phyloP scores from a whole-genome alignment of 768 basidiomycete species.

The Cystobasidium ongulense region DNA sequence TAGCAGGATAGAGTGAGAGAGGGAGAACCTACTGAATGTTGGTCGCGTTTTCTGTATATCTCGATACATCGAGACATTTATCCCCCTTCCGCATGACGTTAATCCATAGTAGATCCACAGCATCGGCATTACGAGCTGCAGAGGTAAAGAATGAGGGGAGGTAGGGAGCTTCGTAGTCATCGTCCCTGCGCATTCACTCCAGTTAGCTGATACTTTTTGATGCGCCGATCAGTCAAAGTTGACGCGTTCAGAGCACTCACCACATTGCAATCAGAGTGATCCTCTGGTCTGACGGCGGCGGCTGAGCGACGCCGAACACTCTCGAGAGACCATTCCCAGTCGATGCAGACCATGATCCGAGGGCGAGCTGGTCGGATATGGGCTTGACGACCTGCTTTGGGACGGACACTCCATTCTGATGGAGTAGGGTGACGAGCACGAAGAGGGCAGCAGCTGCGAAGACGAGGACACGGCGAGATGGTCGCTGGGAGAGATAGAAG shows the following conservation, averaged over 20 bases:
- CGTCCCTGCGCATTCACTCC: slow-evolving; percentile 1
- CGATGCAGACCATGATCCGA: neutral
- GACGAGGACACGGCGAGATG: neutral
- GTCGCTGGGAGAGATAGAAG: neutral
- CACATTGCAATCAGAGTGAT: slow-evolving; percentile 20
- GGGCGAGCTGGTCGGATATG: neutral
- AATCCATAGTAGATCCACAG: slow-evolving; percentile 22
- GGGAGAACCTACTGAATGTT: neutral
- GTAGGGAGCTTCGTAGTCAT: slow-evolving; percentile 17
- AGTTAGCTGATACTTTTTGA: neutral
- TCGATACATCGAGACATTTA: neutral
- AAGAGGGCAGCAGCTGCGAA: neutral
- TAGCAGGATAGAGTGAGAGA: neutral
- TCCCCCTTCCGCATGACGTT: neutral
- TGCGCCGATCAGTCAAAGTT: neutral
- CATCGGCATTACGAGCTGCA: slow-evolving; percentile 13
- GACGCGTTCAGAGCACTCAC: neutral
- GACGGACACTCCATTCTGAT: neutral
- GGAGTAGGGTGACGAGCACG: neutral
- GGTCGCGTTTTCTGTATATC: neutral
- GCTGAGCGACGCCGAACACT: neutral
- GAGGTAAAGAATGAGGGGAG: slow-evolving; percentile 17
- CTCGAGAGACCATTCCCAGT: neutral
- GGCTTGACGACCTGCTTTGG: neutral
- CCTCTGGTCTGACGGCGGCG: neutral